Base-by-base conservation (phyloP, 2,329 filamentous ascomycete genomes). In the Bertia moriformis region DNA sequence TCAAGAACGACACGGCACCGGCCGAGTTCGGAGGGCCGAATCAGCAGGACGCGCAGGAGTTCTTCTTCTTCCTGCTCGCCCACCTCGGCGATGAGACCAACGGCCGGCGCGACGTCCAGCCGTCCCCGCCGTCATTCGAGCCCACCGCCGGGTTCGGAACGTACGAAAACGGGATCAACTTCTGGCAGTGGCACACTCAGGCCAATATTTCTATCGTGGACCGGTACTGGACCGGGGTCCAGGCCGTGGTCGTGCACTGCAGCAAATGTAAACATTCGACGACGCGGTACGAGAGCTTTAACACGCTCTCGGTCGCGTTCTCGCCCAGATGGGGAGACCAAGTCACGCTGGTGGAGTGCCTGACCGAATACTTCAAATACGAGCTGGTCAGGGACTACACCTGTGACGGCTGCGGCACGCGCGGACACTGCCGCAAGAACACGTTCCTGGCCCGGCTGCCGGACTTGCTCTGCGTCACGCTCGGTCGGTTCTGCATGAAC, bases 1-100 rank as follows among this genome's bases (percentile, higher is more conserved):
- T 55, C 64, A 40, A 60, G 62, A 13, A 62, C 65, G 41, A 60
- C 60, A 46, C 62, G 7, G 22, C n/a, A 7, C 22, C 41, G 46
- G 73, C 73, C 42, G 66, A 71, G 4, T 91, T 87, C 62, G 83
- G 79, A 13, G 79, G 84, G 30, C 66, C 68, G 18, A 64, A 75
- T 38, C 89, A 96, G 53, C 91, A 96, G 58, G 91, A 98, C 51
- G 82, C 87, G 2, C 83, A 88, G 46, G 91, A 96, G 50, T 93
- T 93, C 48, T 78, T 89, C 46, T 76, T 78, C 36, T 94, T 93
- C 51, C 57, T 95, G 18, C 68, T 93, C 27, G 78, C 84, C 39
- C 78, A 82, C 46, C 66, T 96, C 12, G 81, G 89, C 48, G 83
- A 91, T 52, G 91, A 98, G 57, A 78, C 93, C 4, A 93, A 94